Evolutionary conservation across 1,284 basidiomycete species (phyloP).

Genomic region (Moesziomyces sp.): DNA sequence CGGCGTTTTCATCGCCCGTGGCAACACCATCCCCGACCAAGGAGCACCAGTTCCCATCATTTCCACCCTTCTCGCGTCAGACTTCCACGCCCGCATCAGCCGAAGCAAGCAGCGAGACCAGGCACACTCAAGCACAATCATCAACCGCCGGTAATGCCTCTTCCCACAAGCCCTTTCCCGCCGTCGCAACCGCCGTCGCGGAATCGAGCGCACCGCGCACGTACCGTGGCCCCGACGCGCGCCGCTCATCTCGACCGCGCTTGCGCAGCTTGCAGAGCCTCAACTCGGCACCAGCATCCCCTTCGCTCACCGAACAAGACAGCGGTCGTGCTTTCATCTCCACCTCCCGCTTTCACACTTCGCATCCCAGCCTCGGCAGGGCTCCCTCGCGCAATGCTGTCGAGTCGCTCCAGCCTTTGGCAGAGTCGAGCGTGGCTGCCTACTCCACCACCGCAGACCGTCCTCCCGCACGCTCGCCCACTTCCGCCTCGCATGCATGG

Average conservation of each 20-base stretch:
- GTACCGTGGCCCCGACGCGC: constrained; percentile 8
- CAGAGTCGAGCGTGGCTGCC: constrained; percentile 24
- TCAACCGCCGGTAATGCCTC: background rate
- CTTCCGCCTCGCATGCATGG: constrained; percentile 3
- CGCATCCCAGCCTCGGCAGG: constrained; percentile 23
- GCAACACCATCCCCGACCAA: constrained; percentile 37
- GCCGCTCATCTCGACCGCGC: constrained; percentile 25
- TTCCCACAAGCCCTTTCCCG: background rate
- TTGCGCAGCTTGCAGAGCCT: constrained; percentile 43
- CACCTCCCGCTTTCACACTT: constrained; percentile 18
- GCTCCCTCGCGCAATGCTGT: constrained; percentile 35
- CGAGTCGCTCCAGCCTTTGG: constrained; percentile 37
- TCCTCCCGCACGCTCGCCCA: constrained; percentile 4
- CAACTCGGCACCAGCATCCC: constrained; percentile 42
- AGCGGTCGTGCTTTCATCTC: constrained; percentile 36
- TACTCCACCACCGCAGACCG: background rate
- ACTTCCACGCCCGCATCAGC: constrained; percentile 1
- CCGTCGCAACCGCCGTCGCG: background rate
- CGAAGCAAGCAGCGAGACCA: constrained; percentile 5
- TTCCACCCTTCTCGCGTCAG: constrained; percentile 9
- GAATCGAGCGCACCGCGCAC: constrained; percentile 6
- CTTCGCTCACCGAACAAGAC: constrained; percentile 39
- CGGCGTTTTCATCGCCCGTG: constrained; percentile 33
- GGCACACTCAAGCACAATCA: background rate
- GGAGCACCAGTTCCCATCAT: constrained; percentile 17